A percentile compares a stretch with the other conserved stretches of the same genome.
These are phyloP conservation scores for Pythium grandisporangium DNA, from an alignment of 352 stramenopile species.

Conservation along the genomic window DNA sequence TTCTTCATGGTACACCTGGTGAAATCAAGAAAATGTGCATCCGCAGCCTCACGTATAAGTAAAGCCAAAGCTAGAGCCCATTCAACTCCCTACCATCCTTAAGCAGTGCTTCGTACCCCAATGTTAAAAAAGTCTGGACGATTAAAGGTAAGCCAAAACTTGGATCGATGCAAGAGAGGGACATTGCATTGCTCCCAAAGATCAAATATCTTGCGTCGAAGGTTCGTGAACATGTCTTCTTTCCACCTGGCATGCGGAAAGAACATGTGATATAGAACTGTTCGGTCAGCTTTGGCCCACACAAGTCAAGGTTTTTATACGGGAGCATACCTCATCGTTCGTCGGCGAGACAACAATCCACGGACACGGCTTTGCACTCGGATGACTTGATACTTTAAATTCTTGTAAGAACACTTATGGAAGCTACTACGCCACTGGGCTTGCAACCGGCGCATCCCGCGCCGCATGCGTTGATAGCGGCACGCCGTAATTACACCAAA, in stretches of 20 bases:
- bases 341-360: slow-evolving; percentile 46
- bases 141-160: slow-evolving; percentile 81
- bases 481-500: slow-evolving; percentile 31
- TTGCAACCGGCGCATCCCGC: slow-evolving; percentile 48
- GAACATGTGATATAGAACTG: background rate
- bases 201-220: slow-evolving; percentile 50
- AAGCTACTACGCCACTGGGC: slow-evolving; percentile 57
- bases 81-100: no score
- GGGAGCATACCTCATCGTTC: slow-evolving; percentile 51
- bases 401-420: slow-evolving; percentile 50
- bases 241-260: slow-evolving; percentile 34
- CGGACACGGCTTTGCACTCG: slow-evolving; percentile 54
- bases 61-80: no score
- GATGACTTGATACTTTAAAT: slow-evolving; percentile 49
- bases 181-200: slow-evolving; percentile 59
- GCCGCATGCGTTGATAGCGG: slow-evolving; percentile 31
- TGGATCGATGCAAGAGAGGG: slow-evolving; percentile 61
- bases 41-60: background rate
- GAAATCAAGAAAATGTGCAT: background rate
- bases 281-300: no score
- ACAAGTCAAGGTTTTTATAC: no score
- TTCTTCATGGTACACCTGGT: slow-evolving; percentile 62
- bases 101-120: slow-evolving; percentile 25
- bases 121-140: slow-evolving; percentile 66
- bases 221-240: slow-evolving; percentile 37